Conservation (phyloP, 805 yeast species). For the Barnettozyma wickerhamii region DNA sequence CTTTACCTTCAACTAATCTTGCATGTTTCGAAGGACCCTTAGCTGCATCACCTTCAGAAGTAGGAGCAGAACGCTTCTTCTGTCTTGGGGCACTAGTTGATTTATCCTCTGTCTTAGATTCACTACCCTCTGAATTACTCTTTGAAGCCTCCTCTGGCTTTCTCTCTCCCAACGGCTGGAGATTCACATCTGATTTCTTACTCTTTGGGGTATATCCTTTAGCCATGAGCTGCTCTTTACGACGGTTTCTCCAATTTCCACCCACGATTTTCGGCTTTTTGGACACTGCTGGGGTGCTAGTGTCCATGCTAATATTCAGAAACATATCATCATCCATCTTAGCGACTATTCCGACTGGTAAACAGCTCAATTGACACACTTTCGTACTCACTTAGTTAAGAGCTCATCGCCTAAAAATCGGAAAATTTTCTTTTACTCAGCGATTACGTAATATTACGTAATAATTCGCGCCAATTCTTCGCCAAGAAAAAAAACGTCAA, state of each 20-base stretch:
- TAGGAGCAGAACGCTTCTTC: slow-evolving; percentile 13
- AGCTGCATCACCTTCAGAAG: slow-evolving; percentile 6
- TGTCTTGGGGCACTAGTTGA: neutral
- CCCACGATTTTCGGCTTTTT: slow-evolving; percentile 48
- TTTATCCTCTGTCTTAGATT: too few species aligned
- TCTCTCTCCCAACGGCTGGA: slow-evolving; percentile 6
- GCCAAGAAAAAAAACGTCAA: neutral
- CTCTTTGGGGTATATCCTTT: slow-evolving; percentile 19
- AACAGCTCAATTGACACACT: too few species aligned
- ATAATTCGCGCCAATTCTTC: too few species aligned
- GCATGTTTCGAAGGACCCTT: slow-evolving; percentile 32
- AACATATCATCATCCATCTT: slow-evolving; percentile 64
- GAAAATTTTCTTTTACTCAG: too few species aligned
- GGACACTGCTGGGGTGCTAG: slow-evolving; percentile 17
- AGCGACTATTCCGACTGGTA: neutral
- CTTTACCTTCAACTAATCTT: slow-evolving; percentile 44
- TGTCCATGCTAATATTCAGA: slow-evolving; percentile 63
- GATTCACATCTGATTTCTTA: slow-evolving; percentile 5
- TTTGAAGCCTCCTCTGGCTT: slow-evolving; percentile 6
- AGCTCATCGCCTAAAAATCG: slow-evolving; percentile 9
- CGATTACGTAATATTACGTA: too few species aligned
- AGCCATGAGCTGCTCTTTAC: slow-evolving; percentile 35
- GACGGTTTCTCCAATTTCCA: slow-evolving; percentile 80
- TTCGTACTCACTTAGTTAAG: too few species aligned
- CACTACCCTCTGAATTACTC: too few species aligned